Evolutionary conservation across 2,329 filamentous ascomycete species (phyloP), one percentile per base, ranked within the genome.

Genomic region (Gyromitra esculenta): DNA sequence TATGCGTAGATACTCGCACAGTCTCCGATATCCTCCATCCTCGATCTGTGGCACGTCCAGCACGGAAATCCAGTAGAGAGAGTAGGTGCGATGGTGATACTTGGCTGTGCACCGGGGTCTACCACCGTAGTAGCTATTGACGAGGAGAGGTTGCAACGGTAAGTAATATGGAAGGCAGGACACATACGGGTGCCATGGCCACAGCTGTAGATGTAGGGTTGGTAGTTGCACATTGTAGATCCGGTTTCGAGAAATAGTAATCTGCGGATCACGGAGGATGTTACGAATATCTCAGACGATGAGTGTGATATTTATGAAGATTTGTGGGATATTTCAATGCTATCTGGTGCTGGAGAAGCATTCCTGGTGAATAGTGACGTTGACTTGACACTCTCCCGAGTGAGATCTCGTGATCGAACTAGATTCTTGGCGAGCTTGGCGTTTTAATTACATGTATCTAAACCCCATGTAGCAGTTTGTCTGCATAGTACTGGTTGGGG

Each of bases 201-300:
- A n/a, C n/a, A 59, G 56, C 7, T 59, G 18, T 56, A 11, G 48
- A 31, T 56, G 52, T 31, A 56, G 18, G 52, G 52, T 35, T 56
- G 35, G 15, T 59, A 59, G 15, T 59, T 37, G 56, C 35, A 59
- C 56, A 59, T 59, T 59, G 8, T 15, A 39, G 15, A 9, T 52
- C 8, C 15, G 41, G 41, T 15, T 45, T 45, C 41, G 41, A 45
- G 41, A 52, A 52, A 2, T 52, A 21, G 18, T n/a, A 52, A n/a
- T 13, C 13, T n/a, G 15, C 13, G n/a, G n/a, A 7, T 21, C 6
- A 52, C 18, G 7, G 48, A 31, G 15, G 18, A 52, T 52, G 48
- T 45, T 45, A 15, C 1, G 41, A 11, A 9, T n/a, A 52, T 52
- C 18, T 31, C 25, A 31, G 25, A 31, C 4, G 25, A 52, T 21